Evolutionary conservation across 768 basidiomycete genomes (phyloP), one percentile per base, ranked within the genome.

Genomic region (Erythrobasidium yunnanense): DNA sequence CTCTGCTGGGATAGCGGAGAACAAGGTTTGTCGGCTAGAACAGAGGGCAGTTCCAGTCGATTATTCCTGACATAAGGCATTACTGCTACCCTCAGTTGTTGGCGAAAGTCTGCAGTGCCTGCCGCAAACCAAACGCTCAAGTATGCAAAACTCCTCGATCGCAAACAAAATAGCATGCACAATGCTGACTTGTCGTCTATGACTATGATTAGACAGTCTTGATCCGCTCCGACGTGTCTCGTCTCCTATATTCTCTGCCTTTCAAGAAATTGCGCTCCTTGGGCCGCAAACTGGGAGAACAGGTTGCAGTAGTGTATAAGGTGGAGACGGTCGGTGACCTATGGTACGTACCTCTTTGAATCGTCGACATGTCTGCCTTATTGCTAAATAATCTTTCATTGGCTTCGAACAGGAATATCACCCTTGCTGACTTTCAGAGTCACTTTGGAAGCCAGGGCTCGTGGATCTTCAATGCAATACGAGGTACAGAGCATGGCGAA

Each of bases 251-350:
- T 42, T 87, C 91, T 1, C 79, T 95, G 75, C 79, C 82, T 18
- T 95, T 96, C 72, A 87, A 88, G 68, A 90, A 90, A 81, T 96
- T 99, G 73, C 83, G 93, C 11, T 88, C 88, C 71, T 79, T 99
- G 0, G 93, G 93, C 1, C 92, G 93, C 18, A 97, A 97, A 76
- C 82, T 99, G 0, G 93, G 93, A 1, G 81, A 83, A 58, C 85
- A 87, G 2, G 78, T 99, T 23, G 88, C 88, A 1, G 83, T 84
- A 66, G 86, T 89, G 73, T 96, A 88, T 70, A 87, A 87, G 70
- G 91, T 83, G 5, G 86, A 87, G 17, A 90, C 87, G 4, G 90
- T 96, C 4, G 87, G 84, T 0, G 92, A 99, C 72, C 80, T 96
- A 58, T 76, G 92, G 91, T 91, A 73, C 70, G 88, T n/a, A n/a